Base-by-base conservation (phyloP, 2,329 filamentous ascomycete species). In the Trichoderma polysporum region DNA sequence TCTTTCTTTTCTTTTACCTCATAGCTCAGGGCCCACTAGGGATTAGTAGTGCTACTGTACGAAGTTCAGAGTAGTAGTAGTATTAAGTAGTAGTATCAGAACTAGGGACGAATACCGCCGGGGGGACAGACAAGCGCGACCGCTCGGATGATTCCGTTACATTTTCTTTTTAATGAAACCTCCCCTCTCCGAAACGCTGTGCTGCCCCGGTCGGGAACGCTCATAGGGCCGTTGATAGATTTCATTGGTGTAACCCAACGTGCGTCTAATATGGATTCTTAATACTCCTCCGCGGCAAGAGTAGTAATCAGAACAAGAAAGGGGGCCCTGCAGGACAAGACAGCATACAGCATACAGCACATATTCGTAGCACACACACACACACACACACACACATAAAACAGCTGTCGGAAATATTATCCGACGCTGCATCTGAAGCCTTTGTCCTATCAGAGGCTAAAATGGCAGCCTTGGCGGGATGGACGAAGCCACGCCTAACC, bases 321-420 rank as follows among this genome's bases (percentile, higher is more conserved):
- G 41, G 41, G n/a, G n/a, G n/a, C n/a, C 12, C 39, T 45, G 56
- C 54, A 58, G 3, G 33, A 49, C 37, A 27, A 27, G 27, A 25
- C 52, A 58, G 33, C 52, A 50, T n/a, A n/a, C n/a, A n/a, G n/a
- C n/a, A n/a, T n/a, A n/a, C n/a, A n/a, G n/a, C n/a, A n/a, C n/a
- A n/a, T n/a, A n/a, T n/a, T n/a, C n/a, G n/a, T n/a, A n/a, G n/a
- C n/a, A 41, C 37, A 39, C 45, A 3, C 45, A 27, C 45, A 49
- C 45, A 15, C 45, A 49, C 19, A 3, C 41, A 25, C 19, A 47
- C 41, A 13, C 45, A 49, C 47, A 50, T n/a, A 29, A 29, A 52
- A 12, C 49, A n/a, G 7, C 13, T 27, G 22, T 68, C 66, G 66
- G 66, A 59, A 59, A 68, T 68, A 68, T 68, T 65, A 53, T 63